phyloP scores from a whole-genome alignment of 768 basidiomycete species.

The Tephrocybe sp. region DNA sequence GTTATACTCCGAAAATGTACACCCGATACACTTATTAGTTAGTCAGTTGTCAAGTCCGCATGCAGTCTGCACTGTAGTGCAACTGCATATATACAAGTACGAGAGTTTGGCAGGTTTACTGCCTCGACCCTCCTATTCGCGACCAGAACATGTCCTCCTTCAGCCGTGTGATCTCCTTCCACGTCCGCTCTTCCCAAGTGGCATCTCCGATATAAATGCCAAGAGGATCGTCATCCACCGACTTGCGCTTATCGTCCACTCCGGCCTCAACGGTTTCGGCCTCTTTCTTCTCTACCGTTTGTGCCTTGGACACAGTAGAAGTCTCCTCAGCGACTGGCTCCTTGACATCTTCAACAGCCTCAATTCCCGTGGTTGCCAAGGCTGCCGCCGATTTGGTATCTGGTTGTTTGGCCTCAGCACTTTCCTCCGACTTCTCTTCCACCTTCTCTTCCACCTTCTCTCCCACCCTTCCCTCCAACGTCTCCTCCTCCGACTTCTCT shows the following conservation, averaged over 20 bases:
- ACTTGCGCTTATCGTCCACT: constrained; percentile 12
- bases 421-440: neutral
- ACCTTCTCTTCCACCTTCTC: neutral
- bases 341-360: neutral
- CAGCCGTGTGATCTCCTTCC: constrained; percentile 73
- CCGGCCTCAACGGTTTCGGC: constrained; percentile 12
- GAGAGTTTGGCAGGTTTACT: constrained; percentile 10
- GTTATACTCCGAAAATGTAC: constrained; percentile 7
- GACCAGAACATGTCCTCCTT: constrained; percentile 89
- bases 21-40: constrained; percentile 1
- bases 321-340: neutral
- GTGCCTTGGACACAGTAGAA: neutral
- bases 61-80: neutral
- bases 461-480: constrained; percentile 8
- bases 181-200: constrained; percentile 85
- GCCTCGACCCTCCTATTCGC: constrained; percentile 54
- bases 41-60: neutral
- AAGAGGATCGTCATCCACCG: constrained; percentile 21
- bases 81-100: neutral
- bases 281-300: neutral
- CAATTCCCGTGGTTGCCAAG: neutral
- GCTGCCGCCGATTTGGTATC: no score
- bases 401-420: no score
- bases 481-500: neutral
- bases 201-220: constrained; percentile 57